Evolutionary conservation across 345 rosid genomes (phyloP), one percentile per base, ranked within the genome.

Genomic region (Gossypium longicalyx): DNA sequence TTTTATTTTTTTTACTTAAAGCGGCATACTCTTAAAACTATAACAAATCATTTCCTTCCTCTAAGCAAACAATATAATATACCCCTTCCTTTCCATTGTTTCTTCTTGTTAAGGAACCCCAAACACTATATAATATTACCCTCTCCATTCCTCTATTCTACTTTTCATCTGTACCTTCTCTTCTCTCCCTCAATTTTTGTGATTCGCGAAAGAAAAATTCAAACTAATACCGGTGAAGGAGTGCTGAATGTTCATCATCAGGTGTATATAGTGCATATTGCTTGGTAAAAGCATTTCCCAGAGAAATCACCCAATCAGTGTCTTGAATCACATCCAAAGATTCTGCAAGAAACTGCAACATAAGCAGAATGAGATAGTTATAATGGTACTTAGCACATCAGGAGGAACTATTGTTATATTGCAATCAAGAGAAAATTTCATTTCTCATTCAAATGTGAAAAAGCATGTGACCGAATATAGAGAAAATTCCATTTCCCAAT

Each of bases 251-350:
- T 81, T 92, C 98, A 80, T 94, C 93, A 51, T 89, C 89, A 47
- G 91, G 86, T 29, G 77, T 69, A 72, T 92, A 94, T 68, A 89
- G 94, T 74, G 58, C 87, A 79, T 94, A 94, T 78, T 94, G 98
- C 76, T 84, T 82, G 60, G 93, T 76, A 73, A 94, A 92, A 75
- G 89, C 88, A 89, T 91, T 89, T 83, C 97, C 98, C 65, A 94
- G 91, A 76, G 97, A 90, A 74, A 88, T 84, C 76, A 88, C 77
- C 98, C 97, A 94, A 76, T 87, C 89, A 67, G 71, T 79, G 80
- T 89, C 97, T 81, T 94, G 92, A 77, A 89, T 89, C 81, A 94
- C 98, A 80, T 94, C 98, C 82, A 94, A 85, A 51, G 98, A 89
- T 88, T 94, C 98, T 53, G 95, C 88, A 81, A 94, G 89, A 81